Evolutionary conservation across 2,329 filamentous ascomycete species (phyloP), one percentile per base, ranked within the genome.

Genomic region (Boeremia exigua): DNA sequence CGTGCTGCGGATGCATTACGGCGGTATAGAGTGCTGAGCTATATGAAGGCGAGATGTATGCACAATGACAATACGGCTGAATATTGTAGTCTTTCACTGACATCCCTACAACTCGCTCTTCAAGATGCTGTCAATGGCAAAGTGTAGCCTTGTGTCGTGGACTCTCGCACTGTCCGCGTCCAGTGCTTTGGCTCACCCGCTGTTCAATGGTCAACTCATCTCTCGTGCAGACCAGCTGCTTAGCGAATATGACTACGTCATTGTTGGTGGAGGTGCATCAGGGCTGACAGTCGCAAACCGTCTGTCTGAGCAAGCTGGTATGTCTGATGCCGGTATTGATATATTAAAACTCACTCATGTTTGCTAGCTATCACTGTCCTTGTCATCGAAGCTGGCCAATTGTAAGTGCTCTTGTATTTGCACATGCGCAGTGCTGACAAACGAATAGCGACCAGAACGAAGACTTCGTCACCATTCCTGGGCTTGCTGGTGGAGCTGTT

Each of bases 201-300:
- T 62, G 5, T 64, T 61, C 40, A 58, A 55, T 19, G 64, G 59
- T 5, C 43, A 52, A 6, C 19, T 62, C 19, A 19, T 65, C 6
- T 57, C 57, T 2, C 54, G 51, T 42, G 44, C 64, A 10, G 54
- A 60, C 9, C 40, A 60, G 3, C 48, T 67, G 2, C 59, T 65
- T 10, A 48, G 47, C 2, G 57, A 58, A 36, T 68, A 68, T 36
- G 67, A 71, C 49, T 71, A 69, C 55, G 60, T 71, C 10, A 54
- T 71, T 8, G 61, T 70, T 30, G 68, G 68, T 29, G 68, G 57
- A 15, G 67, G 67, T 19, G 60, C 67, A 15, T 59, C 63, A 11
- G 68, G 68, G 27, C 58, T 71, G 15, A 69, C 67, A 1, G 67
- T 71, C 30, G 68, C 66, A 34, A 71, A 70, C 54, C 61, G 67